Evolutionary conservation across 108 stramenopile genomes (phyloP).

Genomic region (Ochromonas danica): DNA sequence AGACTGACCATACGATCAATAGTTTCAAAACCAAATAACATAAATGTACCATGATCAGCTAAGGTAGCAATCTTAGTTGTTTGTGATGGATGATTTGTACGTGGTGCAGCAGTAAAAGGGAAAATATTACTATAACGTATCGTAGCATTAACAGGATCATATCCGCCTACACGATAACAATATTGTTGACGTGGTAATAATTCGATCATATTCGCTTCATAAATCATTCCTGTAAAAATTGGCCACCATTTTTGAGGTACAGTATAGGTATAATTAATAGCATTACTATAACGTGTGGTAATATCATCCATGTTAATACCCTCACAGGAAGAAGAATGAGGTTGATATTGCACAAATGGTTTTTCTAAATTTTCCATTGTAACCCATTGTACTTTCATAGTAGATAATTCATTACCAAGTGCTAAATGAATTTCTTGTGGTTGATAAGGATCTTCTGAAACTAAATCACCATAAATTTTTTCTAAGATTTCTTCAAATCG

Average conservation of each 20-base stretch:
- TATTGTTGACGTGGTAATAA: background rate
- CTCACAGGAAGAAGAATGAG: background rate
- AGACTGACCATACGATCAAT: background rate
- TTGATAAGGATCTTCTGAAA: slow-evolving; percentile 32
- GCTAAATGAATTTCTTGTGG: slow-evolving; percentile 34
- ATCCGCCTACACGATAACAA: slow-evolving; percentile 29
- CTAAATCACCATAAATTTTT: background rate
- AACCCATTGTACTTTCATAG: slow-evolving; percentile 28
- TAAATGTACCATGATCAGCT: slow-evolving; percentile 29
- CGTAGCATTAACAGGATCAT: background rate
- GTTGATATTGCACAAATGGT: slow-evolving; percentile 29
- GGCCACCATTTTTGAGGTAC: slow-evolving; percentile 33
- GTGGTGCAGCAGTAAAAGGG: background rate
- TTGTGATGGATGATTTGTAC: background rate
- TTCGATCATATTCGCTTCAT: slow-evolving; percentile 32
- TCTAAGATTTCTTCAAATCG: background rate
- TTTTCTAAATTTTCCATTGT: slow-evolving; percentile 24
- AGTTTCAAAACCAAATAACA: slow-evolving; percentile 27
- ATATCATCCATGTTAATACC: too few relatives aligned
- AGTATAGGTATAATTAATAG: slow-evolving; percentile 11
- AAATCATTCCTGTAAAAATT: slow-evolving; percentile 25
- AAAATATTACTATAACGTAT: slow-evolving; percentile 23
- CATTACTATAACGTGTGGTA: background rate
- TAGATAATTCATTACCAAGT: background rate
- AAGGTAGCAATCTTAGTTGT: background rate